Base-by-base conservation (phyloP, 805 yeast genomes). In the Yarrowia sp. region DNA sequence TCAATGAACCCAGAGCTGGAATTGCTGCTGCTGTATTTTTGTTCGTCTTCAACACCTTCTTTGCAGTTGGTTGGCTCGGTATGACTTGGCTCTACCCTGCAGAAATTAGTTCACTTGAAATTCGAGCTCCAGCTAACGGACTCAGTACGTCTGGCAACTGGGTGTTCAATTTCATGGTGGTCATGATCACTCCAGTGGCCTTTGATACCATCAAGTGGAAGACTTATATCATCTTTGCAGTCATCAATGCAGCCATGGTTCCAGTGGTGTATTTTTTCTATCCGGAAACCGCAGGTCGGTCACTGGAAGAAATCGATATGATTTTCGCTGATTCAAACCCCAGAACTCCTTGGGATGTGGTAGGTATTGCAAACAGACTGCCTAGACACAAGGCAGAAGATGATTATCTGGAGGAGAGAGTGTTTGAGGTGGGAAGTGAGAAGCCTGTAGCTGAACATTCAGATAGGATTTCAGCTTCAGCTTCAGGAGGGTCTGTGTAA, bases 261-360 rank as follows among this genome's bases (percentile, higher is more conserved):
- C 53, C 53, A 1, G 36, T 47, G 18, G 53, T 47, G 28, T 47
- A 47, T n/a, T 47, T 47, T 6, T 32, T 47, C 10, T 51, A 31
- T 13, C 58, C 58, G 3, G 58, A 51, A n/a, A 51, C 58, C 5
- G 38, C 32, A 8, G 58, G 58, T 1, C 15, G 43, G 11, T 36
- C 58, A 3, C 7, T 51, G 17, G 58, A 47, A 4, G 53, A 47
- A 4, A 47, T 47, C 5, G 53, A 47, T 10, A 3, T 4, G 38
- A 47, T 47, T 15, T 47, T 47, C 10, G 53, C 58, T 4, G 43
- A 61, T 15, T 71, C 70, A 44, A 73, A 78, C 63, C 75, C 77
- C 1, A 66, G 71, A 72, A 75, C 74, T 50, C 82, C 82, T 1
- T 79, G 81, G 81, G 74, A 76, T 35, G 80, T 78, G 31, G 81